These are phyloP conservation scores for Camelina neglecta DNA, from an alignment of 345 rosid species.

Conservation along the genomic window DNA sequence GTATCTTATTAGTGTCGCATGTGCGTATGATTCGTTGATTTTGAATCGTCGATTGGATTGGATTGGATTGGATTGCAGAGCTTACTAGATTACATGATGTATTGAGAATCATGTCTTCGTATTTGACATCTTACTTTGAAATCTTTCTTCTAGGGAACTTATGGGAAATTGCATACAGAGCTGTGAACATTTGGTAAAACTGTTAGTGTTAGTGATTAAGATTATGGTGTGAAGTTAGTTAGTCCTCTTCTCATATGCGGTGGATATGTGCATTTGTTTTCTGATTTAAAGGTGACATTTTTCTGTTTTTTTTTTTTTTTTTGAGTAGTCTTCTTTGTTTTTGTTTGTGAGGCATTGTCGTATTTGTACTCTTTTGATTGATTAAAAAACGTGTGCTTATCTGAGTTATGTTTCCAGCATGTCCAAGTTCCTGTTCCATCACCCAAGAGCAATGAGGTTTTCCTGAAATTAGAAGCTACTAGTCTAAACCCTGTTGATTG, in stretches of 20 bases:
- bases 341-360: too few species aligned
- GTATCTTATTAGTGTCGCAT: too few species aligned
- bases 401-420: constrained; percentile 50
- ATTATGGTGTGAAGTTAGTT: not conserved
- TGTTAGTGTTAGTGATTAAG: not conserved
- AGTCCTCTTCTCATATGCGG: not conserved
- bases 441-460: constrained; percentile 61
- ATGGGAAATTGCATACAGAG: not conserved
- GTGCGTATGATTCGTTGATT: not conserved
- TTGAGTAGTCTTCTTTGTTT: not conserved
- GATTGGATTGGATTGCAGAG: not conserved
- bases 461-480: constrained; percentile 62
- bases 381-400: not conserved
- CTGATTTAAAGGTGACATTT: not conserved
- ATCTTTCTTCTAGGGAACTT: not conserved
- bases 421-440: constrained; percentile 60
- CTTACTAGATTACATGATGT: not conserved
- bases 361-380: too few species aligned
- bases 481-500: constrained; percentile 72
- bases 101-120: not conserved
- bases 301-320: not conserved
- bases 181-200: not conserved
- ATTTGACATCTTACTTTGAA: not conserved
- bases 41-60: not conserved
- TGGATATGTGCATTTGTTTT: not conserved